phyloP scores from a whole-genome alignment of 202 grass and related monocot genomes.

The Zoysia matrella region DNA sequence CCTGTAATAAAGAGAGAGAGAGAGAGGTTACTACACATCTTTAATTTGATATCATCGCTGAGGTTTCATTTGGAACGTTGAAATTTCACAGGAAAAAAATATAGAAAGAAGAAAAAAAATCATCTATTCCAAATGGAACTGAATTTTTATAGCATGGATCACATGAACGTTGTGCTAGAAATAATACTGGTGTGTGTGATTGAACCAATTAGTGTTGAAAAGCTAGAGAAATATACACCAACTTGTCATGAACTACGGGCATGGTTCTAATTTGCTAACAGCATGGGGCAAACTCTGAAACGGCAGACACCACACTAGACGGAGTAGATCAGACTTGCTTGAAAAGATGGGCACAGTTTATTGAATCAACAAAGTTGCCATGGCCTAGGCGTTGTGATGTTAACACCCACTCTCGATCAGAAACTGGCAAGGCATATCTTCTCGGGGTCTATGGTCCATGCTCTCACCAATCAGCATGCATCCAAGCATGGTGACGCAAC shows the following conservation, averaged over 20 bases:
- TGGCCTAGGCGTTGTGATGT: constrained; percentile 30
- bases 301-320: background rate
- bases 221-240: background rate
- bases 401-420: constrained; percentile 24
- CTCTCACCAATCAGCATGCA: constrained; percentile 26
- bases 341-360: constrained; percentile 23
- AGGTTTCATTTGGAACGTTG: too few relatives aligned
- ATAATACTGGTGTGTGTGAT: background rate
- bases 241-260: background rate
- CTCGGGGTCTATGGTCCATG: background rate
- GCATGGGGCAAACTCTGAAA: background rate
- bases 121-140: too few relatives aligned
- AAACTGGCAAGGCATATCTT: background rate
- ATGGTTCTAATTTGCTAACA: background rate
- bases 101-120: too few relatives aligned
- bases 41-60: too few relatives aligned
- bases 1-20: background rate
- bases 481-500: constrained; percentile 13
- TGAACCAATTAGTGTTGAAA: background rate
- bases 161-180: background rate
- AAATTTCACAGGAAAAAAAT: too few relatives aligned
- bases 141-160: background rate
- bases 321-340: background rate
- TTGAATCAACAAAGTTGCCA: constrained; percentile 20
- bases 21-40: too few relatives aligned